A percentile compares a stretch with the other conserved stretches of the same genome.
phyloP scores from a whole-genome alignment of 2,329 filamentous ascomycete species.

The Venturia oleaginea region DNA sequence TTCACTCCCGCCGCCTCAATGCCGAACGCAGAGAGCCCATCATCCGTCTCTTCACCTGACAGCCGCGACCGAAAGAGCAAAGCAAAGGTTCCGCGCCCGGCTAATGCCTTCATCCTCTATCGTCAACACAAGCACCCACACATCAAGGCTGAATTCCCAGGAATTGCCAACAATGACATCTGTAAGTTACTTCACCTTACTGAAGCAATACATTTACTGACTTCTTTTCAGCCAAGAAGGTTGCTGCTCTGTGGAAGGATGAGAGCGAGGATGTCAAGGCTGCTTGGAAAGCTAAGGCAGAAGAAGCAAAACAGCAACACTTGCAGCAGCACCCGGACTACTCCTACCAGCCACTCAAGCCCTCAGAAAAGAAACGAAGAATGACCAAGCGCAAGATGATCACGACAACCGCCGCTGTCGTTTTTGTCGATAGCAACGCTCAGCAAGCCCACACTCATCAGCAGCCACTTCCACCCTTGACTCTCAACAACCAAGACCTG shows the following conservation, averaged over 20 bases:
- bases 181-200: background rate
- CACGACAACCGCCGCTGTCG: background rate
- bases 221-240: background rate
- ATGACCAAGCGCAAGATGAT: slow-evolving; percentile 29
- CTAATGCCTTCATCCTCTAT: slow-evolving; percentile 6
- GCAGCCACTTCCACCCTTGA: too few relatives aligned
- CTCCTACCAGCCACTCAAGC: slow-evolving; percentile 38
- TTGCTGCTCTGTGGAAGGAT: background rate
- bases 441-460: too few relatives aligned
- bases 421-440: background rate
- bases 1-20: too few relatives aligned
- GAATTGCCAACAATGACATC: background rate
- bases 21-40: background rate
- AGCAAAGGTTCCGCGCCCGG: background rate
- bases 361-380: slow-evolving; percentile 37
- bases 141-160: slow-evolving; percentile 1
- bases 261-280: slow-evolving; percentile 24
- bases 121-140: background rate
- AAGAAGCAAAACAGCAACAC: slow-evolving; percentile 32
- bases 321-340: slow-evolving; percentile 33
- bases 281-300: slow-evolving; percentile 30
- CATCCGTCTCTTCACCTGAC: background rate
- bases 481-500: too few relatives aligned
- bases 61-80: background rate
- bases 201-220: background rate